Conservation (phyloP, 805 yeast genomes). For the Candida tallmaniae region DNA sequence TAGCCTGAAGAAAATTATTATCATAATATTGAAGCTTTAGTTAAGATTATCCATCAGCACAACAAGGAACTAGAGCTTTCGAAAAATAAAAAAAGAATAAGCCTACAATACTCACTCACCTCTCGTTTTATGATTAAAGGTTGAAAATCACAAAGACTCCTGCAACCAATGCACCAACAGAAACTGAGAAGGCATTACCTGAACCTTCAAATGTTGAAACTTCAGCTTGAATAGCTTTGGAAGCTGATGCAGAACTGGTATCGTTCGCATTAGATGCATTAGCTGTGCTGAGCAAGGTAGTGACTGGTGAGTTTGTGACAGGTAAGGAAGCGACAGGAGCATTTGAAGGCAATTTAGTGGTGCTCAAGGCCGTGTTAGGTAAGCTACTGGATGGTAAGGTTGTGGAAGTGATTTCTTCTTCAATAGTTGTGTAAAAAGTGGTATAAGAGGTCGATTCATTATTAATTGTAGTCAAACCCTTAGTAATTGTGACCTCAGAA, state of each 20-base stretch:
- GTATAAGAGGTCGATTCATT: neutral
- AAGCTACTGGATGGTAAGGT: no score
- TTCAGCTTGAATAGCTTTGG: no score
- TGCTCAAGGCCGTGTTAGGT: slow-evolving; percentile 21
- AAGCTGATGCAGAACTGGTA: no score
- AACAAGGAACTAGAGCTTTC: no score
- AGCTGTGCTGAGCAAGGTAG: no score
- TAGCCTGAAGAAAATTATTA: no score
- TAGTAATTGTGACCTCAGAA: neutral
- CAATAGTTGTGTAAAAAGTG: neutral
- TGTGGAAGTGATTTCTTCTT: slow-evolving; percentile 2
- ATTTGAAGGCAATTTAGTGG: slow-evolving; percentile 13
- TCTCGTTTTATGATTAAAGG: no score
- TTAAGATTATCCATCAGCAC: no score
- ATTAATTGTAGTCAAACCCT: no score
- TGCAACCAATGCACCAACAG: slow-evolving; percentile 12
- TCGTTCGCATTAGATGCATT: slow-evolving; percentile 9
- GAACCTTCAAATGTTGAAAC: slow-evolving; percentile 11
- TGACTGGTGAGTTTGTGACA: neutral
- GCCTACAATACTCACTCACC: no score
- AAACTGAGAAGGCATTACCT: slow-evolving; percentile 10
- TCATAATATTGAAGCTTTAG: no score
- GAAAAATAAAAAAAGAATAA: no score
- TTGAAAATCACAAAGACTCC: slow-evolving; percentile 11
- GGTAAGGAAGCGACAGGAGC: neutral